Percentiles rank a stretch among this genome's conserved stretches.
Evolutionary conservation across 116 monocot genomes (phyloP).

Genomic region (Trichopus zeylanicus): DNA sequence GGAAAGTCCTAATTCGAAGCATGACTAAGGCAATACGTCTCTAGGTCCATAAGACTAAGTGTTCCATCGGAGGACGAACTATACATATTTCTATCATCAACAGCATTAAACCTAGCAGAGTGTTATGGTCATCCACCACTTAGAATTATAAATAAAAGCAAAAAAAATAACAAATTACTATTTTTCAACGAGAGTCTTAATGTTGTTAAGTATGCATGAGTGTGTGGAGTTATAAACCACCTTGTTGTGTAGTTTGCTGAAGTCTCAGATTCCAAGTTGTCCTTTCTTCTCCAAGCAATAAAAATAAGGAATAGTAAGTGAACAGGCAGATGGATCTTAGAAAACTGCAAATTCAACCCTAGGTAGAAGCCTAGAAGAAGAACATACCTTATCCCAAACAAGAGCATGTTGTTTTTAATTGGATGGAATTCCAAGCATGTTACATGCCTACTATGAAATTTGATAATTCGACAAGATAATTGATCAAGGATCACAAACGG

Average conservation of each 20-base stretch:
- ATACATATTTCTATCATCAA: slow-evolving; percentile 51
- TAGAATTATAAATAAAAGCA: too few species aligned
- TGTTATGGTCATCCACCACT: too few species aligned
- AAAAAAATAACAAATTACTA: too few species aligned
- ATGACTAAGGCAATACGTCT: too few species aligned
- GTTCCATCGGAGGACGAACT: slow-evolving; percentile 94
- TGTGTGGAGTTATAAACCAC: slow-evolving; percentile 66
- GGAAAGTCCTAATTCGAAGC: too few species aligned
- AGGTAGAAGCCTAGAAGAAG: background rate
- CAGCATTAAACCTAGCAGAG: slow-evolving; percentile 51
- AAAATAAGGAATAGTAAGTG: background rate
- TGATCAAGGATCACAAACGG: slow-evolving; percentile 67
- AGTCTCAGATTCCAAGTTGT: slow-evolving; percentile 85
- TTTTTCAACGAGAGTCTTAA: too few species aligned
- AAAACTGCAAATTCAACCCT: background rate
- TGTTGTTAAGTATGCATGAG: slow-evolving; percentile 85
- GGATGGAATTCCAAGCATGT: slow-evolving; percentile 94
- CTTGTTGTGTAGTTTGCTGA: slow-evolving; percentile 71
- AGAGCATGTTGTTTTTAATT: slow-evolving; percentile 43
- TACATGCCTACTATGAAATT: slow-evolving; percentile 72
- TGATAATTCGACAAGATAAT: slow-evolving; percentile 62
- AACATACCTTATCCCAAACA: slow-evolving; percentile 96
- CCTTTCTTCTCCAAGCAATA: slow-evolving; percentile 64
- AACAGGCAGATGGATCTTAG: background rate
- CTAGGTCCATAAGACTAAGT: slow-evolving; percentile 62